Evolutionary conservation across 2,329 filamentous ascomycete species (phyloP), one percentile per base, ranked within the genome.

Genomic region (Fusarium nelsonii): DNA sequence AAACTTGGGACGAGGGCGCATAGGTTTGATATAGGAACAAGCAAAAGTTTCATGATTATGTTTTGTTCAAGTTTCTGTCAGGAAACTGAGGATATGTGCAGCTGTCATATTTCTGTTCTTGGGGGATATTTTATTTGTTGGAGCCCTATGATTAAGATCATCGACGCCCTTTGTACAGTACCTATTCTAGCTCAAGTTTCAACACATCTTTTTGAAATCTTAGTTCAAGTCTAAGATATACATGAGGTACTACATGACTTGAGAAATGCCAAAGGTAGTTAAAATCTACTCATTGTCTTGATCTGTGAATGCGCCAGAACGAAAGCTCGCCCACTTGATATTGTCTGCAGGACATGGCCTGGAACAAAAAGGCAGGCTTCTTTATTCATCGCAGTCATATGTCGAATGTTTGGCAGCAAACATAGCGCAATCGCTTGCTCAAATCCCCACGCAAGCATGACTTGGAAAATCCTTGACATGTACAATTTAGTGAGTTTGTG

Each of bases 1-100:
- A 26, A 45, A 63, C 60, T 62, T 65, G 32, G 54, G 50, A 51
- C 18, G 48, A 56, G 45, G 68, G 72, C 69, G 72, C 33, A 74
- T 61, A n/a, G 49, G 52, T 49, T 68, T 56, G 62, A 56, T 28
- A 58, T 37, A 44, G 48, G 61, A 57, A 51, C 44, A 64, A 58
- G 45, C 34, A 65, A 74, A 71, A 39, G 51, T 54, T 59, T 23
- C 59, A 64, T 54, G 30, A 46, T 58, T 52, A 41, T 36, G 44
- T 50, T 34, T 41, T 44, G 45, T 53, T 50, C 26, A 45, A 32
- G 23, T 62, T 50, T 61, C 51, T 61, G 40, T 46, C 9, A 55
- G 53, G 49, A 43, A 56, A 43, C 41, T n/a, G 56, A 28, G 7
- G 40, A 16, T 18, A 33, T 44, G 32, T 50, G 48, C 46, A 51